Base-by-base conservation (phyloP, 164 flowering plant genomes). In the Aristolochia fimbriata region DNA sequence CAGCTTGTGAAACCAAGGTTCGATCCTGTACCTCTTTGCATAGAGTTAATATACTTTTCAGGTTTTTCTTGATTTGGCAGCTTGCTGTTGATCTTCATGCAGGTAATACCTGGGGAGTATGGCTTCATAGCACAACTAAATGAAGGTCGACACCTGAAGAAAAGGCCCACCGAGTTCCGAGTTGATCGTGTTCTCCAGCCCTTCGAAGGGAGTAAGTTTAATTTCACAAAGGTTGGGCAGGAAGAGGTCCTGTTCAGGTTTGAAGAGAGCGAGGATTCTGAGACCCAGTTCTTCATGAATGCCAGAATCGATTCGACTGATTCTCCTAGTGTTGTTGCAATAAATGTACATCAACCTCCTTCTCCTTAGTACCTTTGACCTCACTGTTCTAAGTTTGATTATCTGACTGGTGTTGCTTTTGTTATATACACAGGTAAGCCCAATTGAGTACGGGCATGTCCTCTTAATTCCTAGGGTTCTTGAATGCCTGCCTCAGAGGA, bases 361-460 rank as follows among this genome's bases (percentile, higher is more conserved):
- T 24, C 45, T 55, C 30, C 2, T 33, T 1, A 10, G 30, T 55
- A 13, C 25, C 23, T 10, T 21, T 51, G 51, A 49, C 14, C n/a
- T 23, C 55, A 21, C 27, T 5, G 23, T 21, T 21, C 6, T 10
- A 21, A 52, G 1, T 11, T 21, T 23, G 14, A 52, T 21, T 0
- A 12, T 19, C 4, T 12, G 9, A 13, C 15, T 21, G 14, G 14
- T 11, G 30, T 20, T 61, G n/a, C 6, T 16, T 25, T n/a, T 16
- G 21, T 30, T 48, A 25, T 48, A 19, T 24, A 68, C 31, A 15
- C 76, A 87, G 96, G 93, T 91, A 46, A 91, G 96, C 71, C 97
- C 97, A 0, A 88, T 91, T 52, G 96, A 88, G 59, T 90, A 87
- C 65, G 95, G 95, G 1, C 97, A 90, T 63, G 97, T 90, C 52